Base-by-base conservation (phyloP, 148 eudicot species). In the Talinum fruticosum region DNA sequence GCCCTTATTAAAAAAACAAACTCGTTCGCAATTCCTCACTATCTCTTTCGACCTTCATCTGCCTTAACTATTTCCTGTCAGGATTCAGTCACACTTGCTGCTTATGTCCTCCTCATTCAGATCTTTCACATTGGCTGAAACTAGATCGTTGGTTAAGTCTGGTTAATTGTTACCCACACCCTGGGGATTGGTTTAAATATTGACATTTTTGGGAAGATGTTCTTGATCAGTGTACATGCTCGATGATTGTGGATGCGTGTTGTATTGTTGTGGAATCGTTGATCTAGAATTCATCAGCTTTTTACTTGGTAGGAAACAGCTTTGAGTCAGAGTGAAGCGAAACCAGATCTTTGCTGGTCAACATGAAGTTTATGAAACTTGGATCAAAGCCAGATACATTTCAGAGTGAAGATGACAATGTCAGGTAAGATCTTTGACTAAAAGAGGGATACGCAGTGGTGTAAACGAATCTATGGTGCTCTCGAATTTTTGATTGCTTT, bases 351-450 rank as follows among this genome's bases (percentile, higher is more conserved):
- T 86, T 81, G 74, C 65, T 19, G 62, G 29, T 23, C 72, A 88
- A 75, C 81, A 94, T 94, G 98, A 94, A 94, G 95, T 94, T 94
- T 83, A 94, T 94, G 98, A 94, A 94, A 85, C 95, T 94, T 77
- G 98, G 98, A 83, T 92, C 98, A 64, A 94, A 90, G 82, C 90
- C 92, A 6, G 98, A 94, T 86, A 75, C 87, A 41, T 90, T 94
- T 81, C 97, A 89, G 85, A 85, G 77, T 51, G 94, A 90, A 59
- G 93, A 87, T 37, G 83, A 89, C 70, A 82, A 86, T 86, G 81
- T 86, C 84, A 84, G 97, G 97, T 90, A 66, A 82, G 85, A 84
- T 78, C 61, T 71, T 83, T 10, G 36, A 57, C 45, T 21, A 72
- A 69, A 75, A 23, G 2, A 7, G 10, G 8, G 45, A 51, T 41